Base-by-base conservation (phyloP, 176 grass and related monocot genomes). In the Ananas comosus region DNA sequence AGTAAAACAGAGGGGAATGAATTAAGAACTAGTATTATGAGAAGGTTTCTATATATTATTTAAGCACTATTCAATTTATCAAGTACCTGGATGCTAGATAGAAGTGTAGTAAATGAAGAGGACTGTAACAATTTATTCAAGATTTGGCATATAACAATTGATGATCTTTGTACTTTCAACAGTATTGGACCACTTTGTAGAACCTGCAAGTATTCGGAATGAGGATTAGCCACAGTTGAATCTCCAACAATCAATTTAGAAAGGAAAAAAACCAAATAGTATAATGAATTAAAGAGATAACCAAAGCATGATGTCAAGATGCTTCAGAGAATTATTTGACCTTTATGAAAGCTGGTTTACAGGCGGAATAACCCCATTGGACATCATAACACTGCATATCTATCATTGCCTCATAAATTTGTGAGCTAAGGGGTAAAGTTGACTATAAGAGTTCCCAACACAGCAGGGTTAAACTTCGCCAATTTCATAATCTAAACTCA, bases 81-180 rank as follows among this genome's bases (percentile, higher is more conserved):
- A 69, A 61, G 11, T 85, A 85, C 82, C 82, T 85, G 76, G 51
- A 75, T 72, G 29, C 47, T 65, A 75, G 82, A 61, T 50, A 74
- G 67, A 50, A 56, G 50, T 50, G 79, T 75, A 75, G 65, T 67
- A 70, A 63, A 75, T n/a, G 76, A 67, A 80, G 77, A 85, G 70
- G 82, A 51, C 3, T 69, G 76, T 22, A 84, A 49, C 76, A 85
- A 66, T 42, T 79, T 50, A 29, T 22, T 76, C 72, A 76, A 85
- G 22, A 71, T 51, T 71, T 80, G 57, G 22, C 72, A 85, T 53
- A 75, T 79, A 22, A 14, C 50, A 57, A 65, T 53, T 16, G 76
- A 59, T 64, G 68, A 71, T 51, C 58, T 85, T 18, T 73, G 49
- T 74, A 85, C 53, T 51, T 73, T 80, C 66, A 74, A 76, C 47